Base-by-base conservation (phyloP, 768 basidiomycete genomes). In the Pisolithus tinctorius region DNA sequence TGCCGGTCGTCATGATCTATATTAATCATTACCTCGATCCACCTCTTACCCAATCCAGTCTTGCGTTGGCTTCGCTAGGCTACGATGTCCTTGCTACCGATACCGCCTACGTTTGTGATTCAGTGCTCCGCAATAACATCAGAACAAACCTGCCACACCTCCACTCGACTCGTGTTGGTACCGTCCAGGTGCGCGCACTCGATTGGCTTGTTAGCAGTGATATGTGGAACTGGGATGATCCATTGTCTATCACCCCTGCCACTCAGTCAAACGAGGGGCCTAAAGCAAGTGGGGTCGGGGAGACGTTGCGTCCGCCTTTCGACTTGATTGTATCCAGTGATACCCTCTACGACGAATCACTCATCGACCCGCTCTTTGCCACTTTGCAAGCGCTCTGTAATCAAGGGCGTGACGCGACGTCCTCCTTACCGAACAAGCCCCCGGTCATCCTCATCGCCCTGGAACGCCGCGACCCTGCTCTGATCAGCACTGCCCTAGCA, bases 291-390 rank as follows among this genome's bases (percentile, higher is more conserved):
- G 45, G 6, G 13, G 10, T 23, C 42, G 54, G 49, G 16, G 45
- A 56, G 36, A 40, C 58, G 40, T 70, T 81, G 13, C 57, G 58
- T 14, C 79, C 83, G 7, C 83, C 82, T 1, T 87, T 85, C 70
- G 83, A 90, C 66, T 73, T 92, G 58, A 83, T 96, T 56, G 65
- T 87, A 48, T 81, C 89, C 10, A 84, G 92, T 47, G 93, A 95
- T 67, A 94, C 93, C 0, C 69, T 93, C 37, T 94, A 93, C 65
- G 63, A 73, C 27, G 60, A 73, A 2, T 69, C 76, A 4, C 82
- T 93, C 43, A 66, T 84, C 31, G 61, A 73, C 14, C 91, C 88
- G 0, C 80, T 94, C 46, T 76, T 93, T 25, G 77, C 80, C 49
- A 81, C 89, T 16, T 66, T 93, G 4, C 76, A 76, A 37, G 70